Percentiles rank a stretch among this genome's conserved stretches.
Evolutionary conservation across 2,329 filamentous ascomycete genomes (phyloP).

Genomic region (Penicillium sp.): DNA sequence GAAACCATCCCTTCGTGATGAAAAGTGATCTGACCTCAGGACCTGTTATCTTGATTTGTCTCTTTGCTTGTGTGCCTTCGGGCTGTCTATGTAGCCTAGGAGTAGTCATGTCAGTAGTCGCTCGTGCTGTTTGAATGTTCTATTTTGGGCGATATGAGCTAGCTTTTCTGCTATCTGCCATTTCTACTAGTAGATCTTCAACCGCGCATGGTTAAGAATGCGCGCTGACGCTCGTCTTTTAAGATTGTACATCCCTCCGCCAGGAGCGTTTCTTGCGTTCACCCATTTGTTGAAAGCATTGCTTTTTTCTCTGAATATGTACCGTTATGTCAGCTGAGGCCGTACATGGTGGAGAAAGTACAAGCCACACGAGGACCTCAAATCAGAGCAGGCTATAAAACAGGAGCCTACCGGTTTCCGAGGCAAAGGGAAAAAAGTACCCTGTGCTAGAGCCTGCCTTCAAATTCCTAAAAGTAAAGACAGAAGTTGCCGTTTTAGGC

Average conservation of each 20-base stretch:
- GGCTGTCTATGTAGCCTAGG: slow-evolving; percentile 10
- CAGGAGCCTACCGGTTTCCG: slow-evolving; percentile 3
- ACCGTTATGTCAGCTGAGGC: background rate
- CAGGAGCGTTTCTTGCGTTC: background rate
- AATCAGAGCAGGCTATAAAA: slow-evolving; percentile 5
- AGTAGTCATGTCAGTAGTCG: slow-evolving; percentile 9
- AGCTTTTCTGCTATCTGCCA: background rate
- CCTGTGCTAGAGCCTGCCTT: background rate
- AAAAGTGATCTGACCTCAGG: slow-evolving; percentile 15
- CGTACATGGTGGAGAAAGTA: background rate
- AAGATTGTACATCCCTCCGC: background rate
- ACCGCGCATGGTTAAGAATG: slow-evolving; percentile 5
- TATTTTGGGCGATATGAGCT: slow-evolving; percentile 8
- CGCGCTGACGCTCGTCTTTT: slow-evolving; percentile 8
- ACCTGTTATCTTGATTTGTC: slow-evolving; percentile 1
- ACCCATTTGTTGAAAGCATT: background rate
- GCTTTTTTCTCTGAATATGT: background rate
- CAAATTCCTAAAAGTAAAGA: background rate
- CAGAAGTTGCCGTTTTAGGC: slow-evolving; percentile 5
- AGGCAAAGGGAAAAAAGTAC: background rate
- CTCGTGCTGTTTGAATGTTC: slow-evolving; percentile 1
- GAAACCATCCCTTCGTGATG: slow-evolving; percentile 6
- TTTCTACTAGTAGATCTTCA: background rate
- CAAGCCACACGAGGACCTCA: slow-evolving; percentile 2
- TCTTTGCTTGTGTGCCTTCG: background rate